phyloP scores from a whole-genome alignment of 768 basidiomycete genomes.

The Lactarius evosmus region DNA sequence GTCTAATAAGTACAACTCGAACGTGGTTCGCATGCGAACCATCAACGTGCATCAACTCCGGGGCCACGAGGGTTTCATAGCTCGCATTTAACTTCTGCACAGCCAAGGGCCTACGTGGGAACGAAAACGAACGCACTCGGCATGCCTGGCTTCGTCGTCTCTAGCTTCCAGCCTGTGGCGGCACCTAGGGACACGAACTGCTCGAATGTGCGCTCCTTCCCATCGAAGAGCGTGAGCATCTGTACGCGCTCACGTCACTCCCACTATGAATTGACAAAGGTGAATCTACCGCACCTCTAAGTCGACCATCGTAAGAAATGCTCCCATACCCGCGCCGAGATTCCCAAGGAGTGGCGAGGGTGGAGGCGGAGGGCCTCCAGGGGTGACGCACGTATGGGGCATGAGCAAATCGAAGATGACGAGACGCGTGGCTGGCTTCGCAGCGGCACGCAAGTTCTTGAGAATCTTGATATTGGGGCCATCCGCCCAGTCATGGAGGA shows the following conservation, averaged over 20 bases:
- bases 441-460: slow-evolving; percentile 27
- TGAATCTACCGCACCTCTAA: slow-evolving; percentile 10
- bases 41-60: not conserved
- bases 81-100: not conserved
- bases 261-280: not conserved
- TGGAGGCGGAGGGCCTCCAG: slow-evolving; percentile 2
- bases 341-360: slow-evolving; percentile 21
- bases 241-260: slow-evolving; percentile 9
- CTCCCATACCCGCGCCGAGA: slow-evolving; percentile 8
- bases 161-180: slow-evolving; percentile 35
- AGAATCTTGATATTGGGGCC: slow-evolving; percentile 24
- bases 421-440: slow-evolving; percentile 27
- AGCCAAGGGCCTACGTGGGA: not conserved
- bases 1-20: not conserved
- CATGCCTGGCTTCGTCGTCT: slow-evolving; percentile 22
- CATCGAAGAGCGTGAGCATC: slow-evolving; percentile 35
- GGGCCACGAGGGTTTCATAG: not conserved
- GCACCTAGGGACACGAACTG: slow-evolving; percentile 31
- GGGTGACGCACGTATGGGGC: slow-evolving; percentile 20
- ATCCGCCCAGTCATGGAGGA: slow-evolving; percentile 34
- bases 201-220: slow-evolving; percentile 35
- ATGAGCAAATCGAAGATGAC: slow-evolving; percentile 30
- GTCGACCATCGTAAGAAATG: slow-evolving; percentile 14
- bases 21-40: not conserved
- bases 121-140: not conserved